These are phyloP conservation scores for Volvox reticuliferus DNA, from an alignment of 139 green algal genomes.

Conservation along the genomic window DNA sequence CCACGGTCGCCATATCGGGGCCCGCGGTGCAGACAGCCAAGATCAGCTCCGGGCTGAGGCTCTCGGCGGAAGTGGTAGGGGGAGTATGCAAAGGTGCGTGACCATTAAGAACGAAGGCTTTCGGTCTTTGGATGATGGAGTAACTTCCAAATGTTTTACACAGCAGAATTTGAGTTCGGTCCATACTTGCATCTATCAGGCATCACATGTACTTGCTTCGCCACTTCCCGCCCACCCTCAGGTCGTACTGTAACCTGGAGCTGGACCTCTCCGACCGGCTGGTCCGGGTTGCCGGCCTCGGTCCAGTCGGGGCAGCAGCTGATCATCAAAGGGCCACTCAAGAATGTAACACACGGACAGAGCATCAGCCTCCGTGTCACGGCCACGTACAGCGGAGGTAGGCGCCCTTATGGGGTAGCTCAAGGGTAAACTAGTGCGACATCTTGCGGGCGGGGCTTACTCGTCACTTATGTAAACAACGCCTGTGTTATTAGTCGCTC, in stretches of 20 bases:
- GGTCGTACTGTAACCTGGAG: not conserved
- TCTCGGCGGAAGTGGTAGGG: not conserved
- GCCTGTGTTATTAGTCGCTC: too few species aligned
- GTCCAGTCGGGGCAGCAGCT: not conserved
- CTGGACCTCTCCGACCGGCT: constrained; percentile 6
- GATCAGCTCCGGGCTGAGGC: not conserved
- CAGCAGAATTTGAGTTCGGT: too few species aligned
- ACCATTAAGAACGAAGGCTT: too few species aligned
- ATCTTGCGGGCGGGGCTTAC: too few species aligned
- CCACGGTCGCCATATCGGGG: not conserved
- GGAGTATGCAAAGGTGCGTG: constrained; percentile 32
- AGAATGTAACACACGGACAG: not conserved
- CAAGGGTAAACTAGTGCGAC: too few species aligned
- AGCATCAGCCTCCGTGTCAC: not conserved
- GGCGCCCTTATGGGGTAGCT: too few species aligned
- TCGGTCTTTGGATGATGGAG: too few species aligned
- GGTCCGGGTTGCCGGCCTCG: not conserved
- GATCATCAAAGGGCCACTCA: not conserved
- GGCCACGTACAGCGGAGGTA: not conserved
- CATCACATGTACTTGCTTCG: not conserved
- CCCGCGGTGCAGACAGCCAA: not conserved
- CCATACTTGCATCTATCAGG: too few species aligned
- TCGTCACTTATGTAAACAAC: too few species aligned
- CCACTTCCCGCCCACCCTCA: not conserved
- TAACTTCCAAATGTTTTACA: too few species aligned